Evolutionary conservation across 345 rosid genomes (phyloP).

Genomic region (Eucalyptus polyanthemos): DNA sequence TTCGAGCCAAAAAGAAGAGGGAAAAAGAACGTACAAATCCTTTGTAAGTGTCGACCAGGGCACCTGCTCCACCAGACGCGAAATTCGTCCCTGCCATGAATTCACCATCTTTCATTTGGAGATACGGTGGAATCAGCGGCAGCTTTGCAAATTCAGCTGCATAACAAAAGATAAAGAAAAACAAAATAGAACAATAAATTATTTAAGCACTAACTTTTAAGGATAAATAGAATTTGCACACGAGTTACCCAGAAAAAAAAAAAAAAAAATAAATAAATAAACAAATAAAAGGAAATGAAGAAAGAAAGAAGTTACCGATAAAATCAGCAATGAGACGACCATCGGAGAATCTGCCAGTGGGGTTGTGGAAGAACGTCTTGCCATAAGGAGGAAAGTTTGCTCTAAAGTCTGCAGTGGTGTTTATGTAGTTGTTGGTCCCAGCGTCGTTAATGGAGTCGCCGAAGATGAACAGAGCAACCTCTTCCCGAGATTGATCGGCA

Average conservation of each 20-base stretch:
- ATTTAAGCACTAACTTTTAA: neutral
- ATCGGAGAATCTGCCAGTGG: constrained; percentile 32
- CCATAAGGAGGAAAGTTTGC: constrained; percentile 33
- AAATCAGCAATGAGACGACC: constrained; percentile 40
- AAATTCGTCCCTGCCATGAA: constrained; percentile 19
- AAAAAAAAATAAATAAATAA: neutral
- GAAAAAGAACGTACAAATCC: constrained; percentile 4
- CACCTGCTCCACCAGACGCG: constrained; percentile 48
- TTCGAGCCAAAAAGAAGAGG: neutral
- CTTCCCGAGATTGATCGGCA: no score
- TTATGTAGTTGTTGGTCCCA: constrained; percentile 32
- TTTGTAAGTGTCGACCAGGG: constrained; percentile 14
- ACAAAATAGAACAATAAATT: neutral
- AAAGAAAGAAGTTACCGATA: constrained; percentile 8
- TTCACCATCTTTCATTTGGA: constrained; percentile 16
- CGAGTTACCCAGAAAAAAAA: neutral
- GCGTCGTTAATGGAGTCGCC: constrained; percentile 3
- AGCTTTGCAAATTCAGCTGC: constrained; percentile 25
- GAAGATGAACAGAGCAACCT: no score
- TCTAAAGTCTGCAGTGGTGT: constrained; percentile 1
- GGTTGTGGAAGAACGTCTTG: constrained; percentile 16
- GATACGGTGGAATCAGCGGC: constrained; percentile 28
- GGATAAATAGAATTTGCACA: neutral
- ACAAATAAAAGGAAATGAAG: no score
- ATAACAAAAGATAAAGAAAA: neutral